Evolutionary conservation across 345 rosid species (phyloP).

Genomic region (Acer yangbiense): DNA sequence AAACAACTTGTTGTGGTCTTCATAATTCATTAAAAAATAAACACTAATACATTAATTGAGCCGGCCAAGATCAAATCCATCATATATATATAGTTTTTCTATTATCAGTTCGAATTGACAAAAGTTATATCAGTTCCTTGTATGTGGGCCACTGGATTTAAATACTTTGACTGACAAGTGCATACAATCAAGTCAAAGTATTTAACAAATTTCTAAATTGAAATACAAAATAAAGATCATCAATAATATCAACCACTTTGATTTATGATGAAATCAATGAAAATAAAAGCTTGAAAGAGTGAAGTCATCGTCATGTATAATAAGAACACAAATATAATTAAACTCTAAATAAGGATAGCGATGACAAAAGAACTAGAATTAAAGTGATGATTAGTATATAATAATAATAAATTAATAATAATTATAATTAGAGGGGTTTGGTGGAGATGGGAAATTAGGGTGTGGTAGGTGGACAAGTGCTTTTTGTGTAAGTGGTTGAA

Average conservation of each 20-base stretch:
- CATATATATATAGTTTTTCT: too few species aligned
- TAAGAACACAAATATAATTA: background rate
- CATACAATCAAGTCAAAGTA: too few species aligned
- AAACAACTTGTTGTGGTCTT: background rate
- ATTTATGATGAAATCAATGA: background rate
- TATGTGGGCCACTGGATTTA: too few species aligned
- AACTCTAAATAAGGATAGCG: background rate
- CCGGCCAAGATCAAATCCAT: too few species aligned
- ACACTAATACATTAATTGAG: too few species aligned
- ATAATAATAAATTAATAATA: too few species aligned
- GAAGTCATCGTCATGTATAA: background rate
- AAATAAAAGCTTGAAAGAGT: background rate
- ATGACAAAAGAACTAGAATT: background rate
- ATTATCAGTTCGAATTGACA: too few species aligned
- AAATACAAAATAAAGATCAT: background rate
- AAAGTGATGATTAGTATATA: background rate
- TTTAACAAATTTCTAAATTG: background rate
- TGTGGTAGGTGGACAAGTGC: slow-evolving; percentile 32
- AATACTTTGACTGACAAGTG: too few species aligned
- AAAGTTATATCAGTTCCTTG: too few species aligned
- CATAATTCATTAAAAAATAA: too few species aligned
- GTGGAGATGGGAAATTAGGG: slow-evolving; percentile 9
- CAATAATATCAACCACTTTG: background rate
- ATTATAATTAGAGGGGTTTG: slow-evolving; percentile 21
- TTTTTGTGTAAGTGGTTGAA: slow-evolving; percentile 11